Percentiles rank a stretch among this genome's conserved stretches.
phyloP scores from a whole-genome alignment of 208 protist species.

The Trypanosoma brucei region DNA sequence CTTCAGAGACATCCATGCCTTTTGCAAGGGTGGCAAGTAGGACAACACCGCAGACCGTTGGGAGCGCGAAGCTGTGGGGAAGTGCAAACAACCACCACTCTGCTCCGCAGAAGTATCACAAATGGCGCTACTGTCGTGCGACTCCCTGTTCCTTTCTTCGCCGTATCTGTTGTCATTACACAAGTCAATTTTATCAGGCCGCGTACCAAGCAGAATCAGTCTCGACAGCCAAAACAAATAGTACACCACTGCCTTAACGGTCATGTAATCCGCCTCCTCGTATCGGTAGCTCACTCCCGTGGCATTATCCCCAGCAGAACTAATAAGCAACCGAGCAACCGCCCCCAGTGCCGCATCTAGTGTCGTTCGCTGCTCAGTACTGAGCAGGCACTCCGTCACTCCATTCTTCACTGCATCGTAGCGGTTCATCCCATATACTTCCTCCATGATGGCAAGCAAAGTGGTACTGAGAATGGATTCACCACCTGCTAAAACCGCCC shows the following conservation, averaged over 20 bases:
- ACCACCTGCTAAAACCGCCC: constrained; percentile 33
- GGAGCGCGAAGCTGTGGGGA: constrained; percentile 25
- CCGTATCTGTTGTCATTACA: no score
- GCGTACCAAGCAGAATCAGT: constrained; percentile 46
- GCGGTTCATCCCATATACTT: neutral
- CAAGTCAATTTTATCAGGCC: constrained; percentile 20
- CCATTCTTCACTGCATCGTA: neutral
- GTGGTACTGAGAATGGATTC: constrained; percentile 47
- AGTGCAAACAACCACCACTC: constrained; percentile 14
- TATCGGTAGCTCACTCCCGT: constrained; percentile 49
- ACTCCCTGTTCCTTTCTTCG: neutral
- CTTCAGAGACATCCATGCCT: constrained; percentile 67
- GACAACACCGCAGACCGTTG: constrained; percentile 56
- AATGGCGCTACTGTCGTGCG: neutral
- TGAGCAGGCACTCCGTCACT: neutral
- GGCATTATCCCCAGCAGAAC: constrained; percentile 55
- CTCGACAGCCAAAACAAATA: constrained; percentile 35
- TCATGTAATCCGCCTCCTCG: constrained; percentile 40
- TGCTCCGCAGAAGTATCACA: neutral
- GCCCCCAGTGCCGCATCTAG: constrained; percentile 56
- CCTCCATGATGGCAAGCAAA: constrained; percentile 33
- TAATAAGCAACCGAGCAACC: constrained; percentile 42
- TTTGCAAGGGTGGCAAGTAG: constrained; percentile 69
- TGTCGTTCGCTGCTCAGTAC: constrained; percentile 17
- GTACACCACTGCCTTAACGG: constrained; percentile 44